These are phyloP conservation scores for Boletus subcaerulescens DNA, from an alignment of 768 basidiomycete species.

Conservation along the genomic window DNA sequence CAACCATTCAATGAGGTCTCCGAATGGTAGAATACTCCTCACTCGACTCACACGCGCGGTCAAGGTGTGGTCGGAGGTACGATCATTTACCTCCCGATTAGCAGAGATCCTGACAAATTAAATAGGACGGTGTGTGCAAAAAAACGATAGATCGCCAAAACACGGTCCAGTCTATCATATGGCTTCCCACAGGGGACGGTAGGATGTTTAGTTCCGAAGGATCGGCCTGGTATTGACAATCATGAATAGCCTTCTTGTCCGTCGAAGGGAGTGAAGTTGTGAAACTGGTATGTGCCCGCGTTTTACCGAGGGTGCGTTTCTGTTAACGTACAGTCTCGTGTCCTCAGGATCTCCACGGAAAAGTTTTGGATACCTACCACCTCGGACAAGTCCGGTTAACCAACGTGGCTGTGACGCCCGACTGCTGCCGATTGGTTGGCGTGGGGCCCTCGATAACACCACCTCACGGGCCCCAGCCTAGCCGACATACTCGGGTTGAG, in stretches of 20 bases:
- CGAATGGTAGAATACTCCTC: constrained; percentile 42
- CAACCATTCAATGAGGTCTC: constrained; percentile 38
- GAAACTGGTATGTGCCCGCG: constrained; percentile 38
- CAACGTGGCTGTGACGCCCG: constrained; percentile 50
- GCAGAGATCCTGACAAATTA: constrained; percentile 5
- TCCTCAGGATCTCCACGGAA: constrained; percentile 43
- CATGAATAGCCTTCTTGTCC: constrained; percentile 45
- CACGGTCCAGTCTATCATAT: constrained; percentile 48
- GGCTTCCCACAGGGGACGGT: constrained; percentile 52
- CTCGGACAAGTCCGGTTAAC: constrained; percentile 46
- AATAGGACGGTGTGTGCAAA: constrained; percentile 48
- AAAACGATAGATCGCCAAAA: constrained; percentile 48
- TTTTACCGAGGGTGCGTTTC: constrained; percentile 5
- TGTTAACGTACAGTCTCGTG: constrained; percentile 15
- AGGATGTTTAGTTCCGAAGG: constrained; percentile 4
- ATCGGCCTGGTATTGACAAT: constrained; percentile 13
- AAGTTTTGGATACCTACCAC: constrained; percentile 41
- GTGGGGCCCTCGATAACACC: constrained; percentile 48
- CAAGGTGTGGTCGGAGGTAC: constrained; percentile 52
- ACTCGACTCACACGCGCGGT: constrained; percentile 48
- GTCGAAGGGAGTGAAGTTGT: constrained; percentile 48
- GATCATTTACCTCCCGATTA: constrained; percentile 7
- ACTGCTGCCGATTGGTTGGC: constrained; percentile 44
- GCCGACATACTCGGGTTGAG: constrained; percentile 46
- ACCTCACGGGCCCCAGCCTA: constrained; percentile 43